These are phyloP conservation scores for Kitagawia praeruptora DNA, from an alignment of 129 eudicot species.

Conservation along the genomic window DNA sequence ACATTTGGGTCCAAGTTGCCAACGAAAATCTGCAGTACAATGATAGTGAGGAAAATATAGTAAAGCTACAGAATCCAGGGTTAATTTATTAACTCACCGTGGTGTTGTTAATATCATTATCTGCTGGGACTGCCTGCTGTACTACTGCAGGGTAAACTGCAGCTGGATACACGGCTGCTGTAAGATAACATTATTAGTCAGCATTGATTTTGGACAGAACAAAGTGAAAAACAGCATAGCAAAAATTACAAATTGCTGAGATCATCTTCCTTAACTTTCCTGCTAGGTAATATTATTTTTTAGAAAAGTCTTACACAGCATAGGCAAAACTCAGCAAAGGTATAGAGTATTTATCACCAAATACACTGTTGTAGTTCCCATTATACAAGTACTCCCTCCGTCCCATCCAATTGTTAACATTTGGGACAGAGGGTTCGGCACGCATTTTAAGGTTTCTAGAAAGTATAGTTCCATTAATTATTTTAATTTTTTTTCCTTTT, in stretches of 20 bases:
- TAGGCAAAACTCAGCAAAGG: not conserved
- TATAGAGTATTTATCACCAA: not conserved
- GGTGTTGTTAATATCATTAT: constrained; percentile 70
- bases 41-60: constrained; percentile 12
- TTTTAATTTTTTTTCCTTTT: too few species aligned
- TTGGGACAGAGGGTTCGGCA: too few species aligned
- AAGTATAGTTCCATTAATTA: too few species aligned
- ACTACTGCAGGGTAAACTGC: constrained; percentile 37
- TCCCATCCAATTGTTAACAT: too few species aligned
- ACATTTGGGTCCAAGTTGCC: constrained; percentile 86
- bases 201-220: not conserved
- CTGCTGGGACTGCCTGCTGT: constrained; percentile 44
- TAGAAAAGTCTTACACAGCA: not conserved
- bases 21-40: constrained; percentile 51
- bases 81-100: constrained; percentile 52
- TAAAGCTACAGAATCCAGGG: not conserved
- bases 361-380: not conserved
- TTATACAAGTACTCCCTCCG: not conserved
- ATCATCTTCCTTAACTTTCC: not conserved
- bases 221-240: not conserved
- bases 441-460: too few species aligned
- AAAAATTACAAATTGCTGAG: not conserved
- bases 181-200: constrained; percentile 12
- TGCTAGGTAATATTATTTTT: not conserved
- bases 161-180: constrained; percentile 68